Conservation (phyloP, 768 basidiomycete genomes). For the Boletus rubescentipes region DNA sequence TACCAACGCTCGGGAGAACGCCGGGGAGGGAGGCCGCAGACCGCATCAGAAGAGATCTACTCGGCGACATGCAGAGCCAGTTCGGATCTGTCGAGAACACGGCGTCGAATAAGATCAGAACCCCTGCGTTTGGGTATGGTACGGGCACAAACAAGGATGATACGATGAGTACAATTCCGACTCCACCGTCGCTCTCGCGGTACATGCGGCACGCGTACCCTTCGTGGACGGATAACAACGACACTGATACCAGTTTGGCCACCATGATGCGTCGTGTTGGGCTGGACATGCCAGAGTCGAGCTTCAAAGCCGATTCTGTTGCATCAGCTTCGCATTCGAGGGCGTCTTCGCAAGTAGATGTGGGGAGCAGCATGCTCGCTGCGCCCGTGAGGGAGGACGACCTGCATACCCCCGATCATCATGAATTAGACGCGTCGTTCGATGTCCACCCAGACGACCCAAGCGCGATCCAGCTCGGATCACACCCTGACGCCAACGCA, state of each 20-base stretch:
- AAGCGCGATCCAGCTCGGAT: conserved; percentile 12
- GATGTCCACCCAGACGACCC: conserved; percentile 29
- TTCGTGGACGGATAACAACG: conserved; percentile 41
- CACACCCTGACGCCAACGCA: conserved; percentile 14
- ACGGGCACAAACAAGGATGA: conserved; percentile 42
- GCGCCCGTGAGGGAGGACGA: conserved; percentile 5
- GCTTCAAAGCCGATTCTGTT: conserved; percentile 15
- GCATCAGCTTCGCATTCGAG: conserved; percentile 13
- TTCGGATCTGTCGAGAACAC: conserved; percentile 15
- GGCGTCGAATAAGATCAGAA: conserved; percentile 22
- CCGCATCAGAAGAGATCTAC: conserved; percentile 63
- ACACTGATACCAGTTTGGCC: conserved; percentile 59
- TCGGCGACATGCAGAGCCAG: conserved; percentile 51
- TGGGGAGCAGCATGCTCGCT: neutral
- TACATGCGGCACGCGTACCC: conserved; percentile 49
- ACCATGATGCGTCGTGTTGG: conserved; percentile 69
- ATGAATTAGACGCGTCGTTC: conserved; percentile 24
- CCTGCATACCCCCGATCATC: conserved; percentile 24
- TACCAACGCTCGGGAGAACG: conserved; percentile 53
- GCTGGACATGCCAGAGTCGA: conserved; percentile 41
- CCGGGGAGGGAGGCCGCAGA: conserved; percentile 72
- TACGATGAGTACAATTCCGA: conserved; percentile 66
- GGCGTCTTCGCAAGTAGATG: conserved; percentile 6
- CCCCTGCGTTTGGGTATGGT: conserved; percentile 30
- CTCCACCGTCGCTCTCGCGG: conserved; percentile 70